Base-by-base conservation (phyloP, 768 basidiomycete species). In the Amanita phalloides region DNA sequence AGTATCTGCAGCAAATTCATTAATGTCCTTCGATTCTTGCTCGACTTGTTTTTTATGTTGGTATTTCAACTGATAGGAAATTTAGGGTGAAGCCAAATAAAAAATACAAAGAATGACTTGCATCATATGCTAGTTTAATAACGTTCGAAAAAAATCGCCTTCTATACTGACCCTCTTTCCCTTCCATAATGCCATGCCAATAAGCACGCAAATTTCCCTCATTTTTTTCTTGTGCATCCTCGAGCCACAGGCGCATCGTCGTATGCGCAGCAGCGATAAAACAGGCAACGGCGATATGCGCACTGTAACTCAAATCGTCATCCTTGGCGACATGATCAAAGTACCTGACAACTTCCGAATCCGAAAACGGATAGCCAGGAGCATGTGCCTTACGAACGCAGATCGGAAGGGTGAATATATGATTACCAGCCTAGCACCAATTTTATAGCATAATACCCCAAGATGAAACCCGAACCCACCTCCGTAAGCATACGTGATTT, bases 391-490 rank as follows among this genome's bases (percentile, higher is more conserved):
- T 21, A 20, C 56, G 57, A 48, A 58, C 37, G 35, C 57, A 56
- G 39, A 58, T 57, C n/a, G 56, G 56, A 49, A 58, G 49, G 1
- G 53, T 57, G 50, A 58, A 57, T 38, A 53, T 53, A 10, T 49
- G 17, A 43, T 38, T 43, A 42, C 57, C 55, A 43, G 37, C 46
- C 57, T 58, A 46, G 48, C 26, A 45, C 10, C 44, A 46, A 45
- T 8, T 45, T 44, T 28, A 28, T 28, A 28, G 5, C 4, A 28
- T 28, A 28, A 6, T 6, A 28, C 4, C 4, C 28, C 6, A 28
- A 6, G 28, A 28, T 1, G 28, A 1, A 26, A 28, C 6, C 28
- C 6, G 28, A 38, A 30, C 14, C n/a, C 8, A 38, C 37, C 37
- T 38, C 37, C 2, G 37, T 14, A 14, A 38, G 37, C 37, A 38